Evolutionary conservation across 2,329 filamentous ascomycete genomes (phyloP).

Genomic region (Diplocarpon mali): DNA sequence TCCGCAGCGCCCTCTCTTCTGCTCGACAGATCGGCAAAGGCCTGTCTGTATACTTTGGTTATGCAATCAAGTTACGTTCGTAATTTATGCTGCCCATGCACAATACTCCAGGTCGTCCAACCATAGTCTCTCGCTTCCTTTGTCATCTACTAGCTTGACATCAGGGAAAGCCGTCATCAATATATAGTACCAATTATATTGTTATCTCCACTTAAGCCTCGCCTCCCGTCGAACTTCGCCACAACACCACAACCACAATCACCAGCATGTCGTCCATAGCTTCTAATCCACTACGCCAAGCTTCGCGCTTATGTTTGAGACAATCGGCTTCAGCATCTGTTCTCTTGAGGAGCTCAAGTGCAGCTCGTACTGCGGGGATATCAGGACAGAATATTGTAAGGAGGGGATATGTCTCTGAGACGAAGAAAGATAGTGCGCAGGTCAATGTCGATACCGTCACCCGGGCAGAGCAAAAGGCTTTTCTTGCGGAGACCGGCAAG

Average conservation of each 20-base stretch:
- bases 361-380: constrained; percentile 16
- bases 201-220: constrained; percentile 4
- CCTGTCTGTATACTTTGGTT: background rate
- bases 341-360: constrained; percentile 18
- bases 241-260: background rate
- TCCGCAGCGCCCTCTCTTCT: background rate
- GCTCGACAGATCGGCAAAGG: too few species aligned
- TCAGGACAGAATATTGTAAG: constrained; percentile 23
- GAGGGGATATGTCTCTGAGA: constrained; percentile 74
- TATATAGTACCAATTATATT: constrained; percentile 8
- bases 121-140: constrained; percentile 8
- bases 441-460: constrained; percentile 76
- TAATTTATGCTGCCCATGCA: background rate
- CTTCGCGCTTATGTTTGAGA: constrained; percentile 25
- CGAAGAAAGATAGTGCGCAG: constrained; percentile 67
- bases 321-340: constrained; percentile 17
- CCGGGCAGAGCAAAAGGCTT: constrained; percentile 75
- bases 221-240: constrained; percentile 5
- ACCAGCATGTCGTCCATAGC: constrained; percentile 23
- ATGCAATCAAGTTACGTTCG: constrained; percentile 2
- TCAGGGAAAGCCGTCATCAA: background rate
- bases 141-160: background rate
- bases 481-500: constrained; percentile 42
- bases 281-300: constrained; percentile 26
- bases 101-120: constrained; percentile 4